Conservation (phyloP, 129 eudicot species). For the Chrysanthemum makinoi region DNA sequence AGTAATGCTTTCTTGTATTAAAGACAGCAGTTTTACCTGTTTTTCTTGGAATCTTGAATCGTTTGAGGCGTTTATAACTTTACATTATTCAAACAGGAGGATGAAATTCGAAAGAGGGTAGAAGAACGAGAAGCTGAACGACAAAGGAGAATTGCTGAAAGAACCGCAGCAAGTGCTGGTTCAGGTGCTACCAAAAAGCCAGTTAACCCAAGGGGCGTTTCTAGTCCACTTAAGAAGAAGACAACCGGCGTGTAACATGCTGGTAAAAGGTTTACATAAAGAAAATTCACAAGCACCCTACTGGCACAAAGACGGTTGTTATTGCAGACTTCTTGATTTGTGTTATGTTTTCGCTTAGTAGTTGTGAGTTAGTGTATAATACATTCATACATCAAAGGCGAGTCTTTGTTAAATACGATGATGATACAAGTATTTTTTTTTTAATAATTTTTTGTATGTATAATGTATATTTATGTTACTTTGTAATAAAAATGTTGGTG, state of each 20-base stretch:
- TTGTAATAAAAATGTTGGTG: constrained; percentile 32
- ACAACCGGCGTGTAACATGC: constrained; percentile 12
- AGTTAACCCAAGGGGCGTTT: constrained; percentile 19
- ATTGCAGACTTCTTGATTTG: constrained; percentile 21
- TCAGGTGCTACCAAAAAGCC: constrained; percentile 25
- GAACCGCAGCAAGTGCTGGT: constrained; percentile 52
- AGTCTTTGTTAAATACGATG: constrained; percentile 17
- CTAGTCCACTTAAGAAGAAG: constrained; percentile 30
- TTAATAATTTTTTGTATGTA: constrained; percentile 32
- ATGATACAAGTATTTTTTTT: constrained; percentile 18
- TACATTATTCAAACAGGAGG: constrained; percentile 57
- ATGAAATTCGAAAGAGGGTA: constrained; percentile 77
- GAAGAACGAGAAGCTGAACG: constrained; percentile 64
- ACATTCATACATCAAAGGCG: constrained; percentile 13
- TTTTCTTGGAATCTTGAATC: background rate
- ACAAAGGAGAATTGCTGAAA: constrained; percentile 91
- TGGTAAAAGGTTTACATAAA: background rate
- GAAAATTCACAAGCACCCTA: constrained; percentile 16
- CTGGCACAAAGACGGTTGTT: constrained; percentile 24
- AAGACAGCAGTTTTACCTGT: background rate
- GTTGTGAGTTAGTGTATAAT: constrained; percentile 24
- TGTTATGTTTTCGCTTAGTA: constrained; percentile 23
- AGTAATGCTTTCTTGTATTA: too few relatives aligned
- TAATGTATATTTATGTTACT: constrained; percentile 37
- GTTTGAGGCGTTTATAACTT: background rate